A percentile compares a stretch with the other conserved stretches of the same genome.
phyloP scores from a whole-genome alignment of 306 rosid species.

The Pueraria montana region DNA sequence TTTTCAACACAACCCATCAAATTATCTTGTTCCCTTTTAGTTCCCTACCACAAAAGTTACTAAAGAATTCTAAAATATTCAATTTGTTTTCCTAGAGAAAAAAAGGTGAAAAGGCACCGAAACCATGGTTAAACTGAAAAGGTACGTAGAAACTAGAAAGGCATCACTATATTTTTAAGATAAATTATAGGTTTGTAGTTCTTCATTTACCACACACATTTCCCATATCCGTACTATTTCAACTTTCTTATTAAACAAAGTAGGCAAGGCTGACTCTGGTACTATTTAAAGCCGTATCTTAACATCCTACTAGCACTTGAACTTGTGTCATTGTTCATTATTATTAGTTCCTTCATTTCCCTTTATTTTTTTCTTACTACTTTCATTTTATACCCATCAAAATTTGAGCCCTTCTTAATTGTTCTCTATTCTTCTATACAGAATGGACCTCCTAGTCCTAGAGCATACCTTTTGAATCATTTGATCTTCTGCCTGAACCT shows the following conservation, averaged over 20 bases:
- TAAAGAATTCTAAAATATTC: slow-evolving; percentile 45
- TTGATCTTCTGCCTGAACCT: slow-evolving; percentile 48
- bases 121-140: slow-evolving; percentile 49
- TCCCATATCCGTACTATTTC: slow-evolving; percentile 18
- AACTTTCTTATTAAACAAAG: slow-evolving; percentile 43
- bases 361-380: slow-evolving; percentile 37
- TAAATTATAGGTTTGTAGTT: slow-evolving; percentile 41
- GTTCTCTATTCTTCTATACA: slow-evolving; percentile 44
- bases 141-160: slow-evolving; percentile 44
- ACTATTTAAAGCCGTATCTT: slow-evolving; percentile 61
- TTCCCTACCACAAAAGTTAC: slow-evolving; percentile 55
- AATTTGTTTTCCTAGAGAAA: slow-evolving; percentile 44
- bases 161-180: slow-evolving; percentile 14
- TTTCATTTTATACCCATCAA: slow-evolving; percentile 31
- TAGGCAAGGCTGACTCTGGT: slow-evolving; percentile 51
- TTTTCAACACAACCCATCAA: slow-evolving; percentile 50
- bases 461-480: slow-evolving; percentile 43
- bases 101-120: slow-evolving; percentile 46
- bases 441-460: slow-evolving; percentile 41
- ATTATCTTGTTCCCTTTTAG: slow-evolving; percentile 56
- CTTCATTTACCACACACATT: slow-evolving; percentile 27
- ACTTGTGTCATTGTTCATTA: slow-evolving; percentile 36
- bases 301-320: slow-evolving; percentile 48
- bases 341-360: slow-evolving; percentile 47
- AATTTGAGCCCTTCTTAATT: slow-evolving; percentile 36